Evolutionary conservation across 805 yeast genomes (phyloP), one percentile per base, ranked within the genome.

Genomic region (Maudiozyma bulderi): DNA sequence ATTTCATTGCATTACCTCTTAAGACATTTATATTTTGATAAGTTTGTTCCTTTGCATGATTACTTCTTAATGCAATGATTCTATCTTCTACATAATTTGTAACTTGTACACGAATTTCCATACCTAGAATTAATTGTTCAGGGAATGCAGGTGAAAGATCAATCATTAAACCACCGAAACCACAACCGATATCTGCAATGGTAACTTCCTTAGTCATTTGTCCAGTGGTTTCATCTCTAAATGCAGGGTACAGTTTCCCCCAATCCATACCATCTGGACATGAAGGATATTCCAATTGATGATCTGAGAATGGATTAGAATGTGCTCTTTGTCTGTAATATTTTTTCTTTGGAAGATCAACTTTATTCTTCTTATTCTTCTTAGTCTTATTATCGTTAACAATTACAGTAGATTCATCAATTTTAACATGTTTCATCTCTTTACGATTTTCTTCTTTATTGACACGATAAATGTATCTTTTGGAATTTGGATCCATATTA

Each of bases 81-180:
- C 97, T 74, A 67, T 93, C 99, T 67, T 91, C 96, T 10, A 93
- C 98, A 62, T 90, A 93, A 57, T 93, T 89, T 1, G 98, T 91
- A 45, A 93, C 99, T 68, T 93, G 99, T 15, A 90, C 96, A 62
- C 99, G 78, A 61, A 93, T 93, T 69, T 93, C 99, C 96, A 93
- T 89, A 14, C 99, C 99, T 43, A 93, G 72, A 43, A 89, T 82
- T 59, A 87, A 72, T 11, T 74, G 77, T 3, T 85, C 78, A 1
- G 93, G 89, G 54, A 86, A 84, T 48, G 71, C 79, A 5, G 89
- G 84, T 4, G 96, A 83, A 49, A 93, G 73, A 47, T 87, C 84
- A 35, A 85, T 81, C 57, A 87, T 66, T 50, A 93, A 73, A 0
- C 99, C 99, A 47, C 99, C 99, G 65, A 86, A 93, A 1, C 99